phyloP scores from a whole-genome alignment of 805 yeast genomes.

The Yamadazyma nakazawae region DNA sequence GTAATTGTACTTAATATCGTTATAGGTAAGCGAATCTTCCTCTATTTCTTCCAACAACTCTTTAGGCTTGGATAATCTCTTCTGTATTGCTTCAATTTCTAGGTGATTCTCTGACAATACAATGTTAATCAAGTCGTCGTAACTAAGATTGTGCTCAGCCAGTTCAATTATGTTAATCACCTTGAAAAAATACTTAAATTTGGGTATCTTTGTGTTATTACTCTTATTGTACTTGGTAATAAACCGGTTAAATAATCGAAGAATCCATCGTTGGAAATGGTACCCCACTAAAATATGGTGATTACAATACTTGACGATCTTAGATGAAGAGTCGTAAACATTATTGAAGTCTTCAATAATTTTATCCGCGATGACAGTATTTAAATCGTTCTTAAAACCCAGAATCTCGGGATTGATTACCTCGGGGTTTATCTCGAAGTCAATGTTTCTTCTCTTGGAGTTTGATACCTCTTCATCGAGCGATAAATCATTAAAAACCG shows the following conservation, averaged over 20 bases:
- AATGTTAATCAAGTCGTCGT: slow-evolving; percentile 22
- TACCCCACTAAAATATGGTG: slow-evolving; percentile 22
- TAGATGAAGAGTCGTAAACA: slow-evolving; percentile 3
- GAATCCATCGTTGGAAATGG: slow-evolving; percentile 34
- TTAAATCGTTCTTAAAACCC: not conserved
- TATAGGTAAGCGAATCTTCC: slow-evolving; percentile 12
- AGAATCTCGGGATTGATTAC: slow-evolving; percentile 8
- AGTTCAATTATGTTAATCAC: slow-evolving; percentile 21
- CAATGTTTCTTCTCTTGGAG: not conserved
- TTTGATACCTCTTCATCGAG: slow-evolving; percentile 6
- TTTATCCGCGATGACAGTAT: slow-evolving; percentile 15
- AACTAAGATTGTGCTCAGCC: slow-evolving; percentile 18
- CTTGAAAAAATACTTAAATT: slow-evolving; percentile 21
- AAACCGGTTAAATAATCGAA: slow-evolving; percentile 35
- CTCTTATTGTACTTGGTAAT: slow-evolving; percentile 24
- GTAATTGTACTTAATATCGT: slow-evolving; percentile 31
- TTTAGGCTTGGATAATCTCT: slow-evolving; percentile 3
- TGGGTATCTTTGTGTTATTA: slow-evolving; percentile 15
- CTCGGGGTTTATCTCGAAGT: not conserved
- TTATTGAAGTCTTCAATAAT: slow-evolving; percentile 11
- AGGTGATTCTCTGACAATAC: slow-evolving; percentile 25
- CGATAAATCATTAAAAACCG: slow-evolving; percentile 22
- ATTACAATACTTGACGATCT: slow-evolving; percentile 24
- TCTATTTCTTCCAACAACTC: slow-evolving; percentile 6
- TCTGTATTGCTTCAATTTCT: slow-evolving; percentile 16